Percentiles rank a stretch among this genome's conserved stretches.
phyloP scores from a whole-genome alignment of 352 stramenopile genomes.

The Pythium phragmiticola region DNA sequence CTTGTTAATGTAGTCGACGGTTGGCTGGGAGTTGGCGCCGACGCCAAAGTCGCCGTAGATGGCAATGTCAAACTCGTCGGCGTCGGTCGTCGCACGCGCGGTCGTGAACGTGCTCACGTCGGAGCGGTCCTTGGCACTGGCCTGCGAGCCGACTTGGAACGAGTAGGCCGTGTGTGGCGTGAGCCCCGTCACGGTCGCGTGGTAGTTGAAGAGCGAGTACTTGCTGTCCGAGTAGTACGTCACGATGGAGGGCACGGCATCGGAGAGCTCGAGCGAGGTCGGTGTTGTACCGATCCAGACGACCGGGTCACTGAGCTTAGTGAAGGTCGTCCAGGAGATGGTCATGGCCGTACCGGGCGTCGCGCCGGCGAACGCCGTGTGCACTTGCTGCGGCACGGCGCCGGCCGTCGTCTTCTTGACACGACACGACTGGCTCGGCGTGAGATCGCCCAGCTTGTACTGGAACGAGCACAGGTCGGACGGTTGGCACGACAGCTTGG shows the following conservation, averaged over 20 bases:
- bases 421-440: slow-evolving; percentile 26
- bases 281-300: slow-evolving; percentile 39
- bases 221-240: slow-evolving; percentile 43
- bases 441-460: slow-evolving; percentile 26
- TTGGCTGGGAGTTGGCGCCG: slow-evolving; percentile 36
- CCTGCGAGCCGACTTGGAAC: slow-evolving; percentile 31
- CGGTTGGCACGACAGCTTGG: slow-evolving; percentile 16
- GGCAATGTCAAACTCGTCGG: slow-evolving; percentile 40
- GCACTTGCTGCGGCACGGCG: slow-evolving; percentile 39
- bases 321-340: slow-evolving; percentile 47
- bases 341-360: slow-evolving; percentile 38
- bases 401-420: slow-evolving; percentile 4
- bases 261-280: slow-evolving; percentile 18
- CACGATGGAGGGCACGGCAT: slow-evolving; percentile 18
- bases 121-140: neutral
- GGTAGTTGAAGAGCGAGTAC: slow-evolving; percentile 47
- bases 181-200: slow-evolving; percentile 39
- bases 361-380: slow-evolving; percentile 46
- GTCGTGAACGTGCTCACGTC: slow-evolving; percentile 42
- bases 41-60: slow-evolving; percentile 64
- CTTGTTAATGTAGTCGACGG: slow-evolving; percentile 40
- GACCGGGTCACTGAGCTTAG: slow-evolving; percentile 25
- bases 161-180: slow-evolving; percentile 38
- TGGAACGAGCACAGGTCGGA: slow-evolving; percentile 13
- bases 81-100: slow-evolving; percentile 28